Percentiles rank a stretch among this genome's conserved stretches.
These are phyloP conservation scores for Botrytis galanthina DNA, from an alignment of 2,329 filamentous ascomycete genomes.

Conservation along the genomic window DNA sequence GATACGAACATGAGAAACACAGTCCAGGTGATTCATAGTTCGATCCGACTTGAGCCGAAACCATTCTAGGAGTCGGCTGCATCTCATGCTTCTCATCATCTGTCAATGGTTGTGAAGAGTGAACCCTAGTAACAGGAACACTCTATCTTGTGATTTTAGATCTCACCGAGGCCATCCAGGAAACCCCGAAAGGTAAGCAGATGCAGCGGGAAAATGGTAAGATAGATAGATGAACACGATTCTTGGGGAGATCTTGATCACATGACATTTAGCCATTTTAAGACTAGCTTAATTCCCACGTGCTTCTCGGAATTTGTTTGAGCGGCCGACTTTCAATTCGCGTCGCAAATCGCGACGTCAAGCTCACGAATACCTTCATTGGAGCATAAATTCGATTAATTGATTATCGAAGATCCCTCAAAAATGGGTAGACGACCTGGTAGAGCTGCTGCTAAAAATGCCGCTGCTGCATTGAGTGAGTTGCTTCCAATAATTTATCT, in stretches of 20 bases:
- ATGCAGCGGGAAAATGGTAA: neutral
- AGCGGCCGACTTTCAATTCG: slow-evolving; percentile 14
- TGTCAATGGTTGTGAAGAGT: neutral
- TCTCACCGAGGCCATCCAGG: neutral
- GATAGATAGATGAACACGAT: neutral
- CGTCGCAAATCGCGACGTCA: slow-evolving; percentile 6
- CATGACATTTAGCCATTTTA: neutral
- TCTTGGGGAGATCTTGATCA: neutral
- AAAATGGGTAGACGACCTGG: slow-evolving; percentile 49
- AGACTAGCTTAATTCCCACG: neutral
- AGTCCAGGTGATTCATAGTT: slow-evolving; percentile 12
- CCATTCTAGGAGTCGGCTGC: neutral
- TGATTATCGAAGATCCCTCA: neutral
- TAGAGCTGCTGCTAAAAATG: slow-evolving; percentile 53
- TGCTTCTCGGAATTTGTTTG: slow-evolving; percentile 2
- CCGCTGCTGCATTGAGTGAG: slow-evolving; percentile 53
- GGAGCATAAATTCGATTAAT: slow-evolving; percentile 8
- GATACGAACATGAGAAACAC: neutral
- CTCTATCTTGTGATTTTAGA: neutral
- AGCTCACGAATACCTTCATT: neutral
- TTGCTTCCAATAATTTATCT: slow-evolving; percentile 25
- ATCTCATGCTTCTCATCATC: neutral
- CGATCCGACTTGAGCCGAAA: neutral
- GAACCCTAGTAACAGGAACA: neutral
- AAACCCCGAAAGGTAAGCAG: neutral